These are phyloP conservation scores for Trichoderma koningii DNA, from an alignment of 2,329 filamentous ascomycete species.

Conservation along the genomic window DNA sequence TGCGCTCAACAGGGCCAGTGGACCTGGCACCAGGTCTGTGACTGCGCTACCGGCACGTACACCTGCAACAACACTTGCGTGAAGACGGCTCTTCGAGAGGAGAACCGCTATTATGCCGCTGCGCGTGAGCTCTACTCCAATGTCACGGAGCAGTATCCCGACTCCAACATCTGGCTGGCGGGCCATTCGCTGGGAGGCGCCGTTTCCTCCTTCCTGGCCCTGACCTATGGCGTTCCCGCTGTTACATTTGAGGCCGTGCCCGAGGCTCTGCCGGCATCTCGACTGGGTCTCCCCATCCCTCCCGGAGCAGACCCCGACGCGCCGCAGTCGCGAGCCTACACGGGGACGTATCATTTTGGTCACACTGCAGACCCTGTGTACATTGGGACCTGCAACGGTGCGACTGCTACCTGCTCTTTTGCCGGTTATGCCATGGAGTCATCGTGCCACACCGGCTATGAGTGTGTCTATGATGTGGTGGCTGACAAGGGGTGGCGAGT, in stretches of 20 bases:
- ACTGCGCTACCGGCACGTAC: slow-evolving; percentile 85
- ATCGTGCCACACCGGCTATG: slow-evolving; percentile 83
- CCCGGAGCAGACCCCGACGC: slow-evolving; percentile 72
- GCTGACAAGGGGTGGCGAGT: slow-evolving; percentile 90
- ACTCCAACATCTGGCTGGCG: slow-evolving; percentile 82
- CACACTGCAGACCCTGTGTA: slow-evolving; percentile 95
- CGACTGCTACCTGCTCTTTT: slow-evolving; percentile 84
- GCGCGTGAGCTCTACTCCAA: slow-evolving; percentile 89
- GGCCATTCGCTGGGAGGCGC: slow-evolving; percentile 93
- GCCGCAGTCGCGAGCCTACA: slow-evolving; percentile 71
- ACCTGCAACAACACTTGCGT: slow-evolving; percentile 93
- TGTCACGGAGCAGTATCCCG: slow-evolving; percentile 83
- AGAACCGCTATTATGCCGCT: slow-evolving; percentile 90
- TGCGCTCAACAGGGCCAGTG: slow-evolving; percentile 91
- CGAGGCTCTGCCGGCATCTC: slow-evolving; percentile 81
- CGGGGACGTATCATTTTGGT: slow-evolving; percentile 86
- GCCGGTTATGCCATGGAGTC: slow-evolving; percentile 93
- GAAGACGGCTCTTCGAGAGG: slow-evolving; percentile 69
- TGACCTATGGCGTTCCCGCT: slow-evolving; percentile 89
- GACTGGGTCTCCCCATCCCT: slow-evolving; percentile 82
- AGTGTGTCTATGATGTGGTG: slow-evolving; percentile 92
- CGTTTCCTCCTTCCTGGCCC: slow-evolving; percentile 80
- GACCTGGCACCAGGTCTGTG: slow-evolving; percentile 89
- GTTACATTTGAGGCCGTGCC: slow-evolving; percentile 93
- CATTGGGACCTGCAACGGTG: slow-evolving; percentile 90